Percentiles rank a stretch among this genome's conserved stretches.
Conservation (phyloP, 139 green algal genomes). For the Micractinium sp. region DNA sequence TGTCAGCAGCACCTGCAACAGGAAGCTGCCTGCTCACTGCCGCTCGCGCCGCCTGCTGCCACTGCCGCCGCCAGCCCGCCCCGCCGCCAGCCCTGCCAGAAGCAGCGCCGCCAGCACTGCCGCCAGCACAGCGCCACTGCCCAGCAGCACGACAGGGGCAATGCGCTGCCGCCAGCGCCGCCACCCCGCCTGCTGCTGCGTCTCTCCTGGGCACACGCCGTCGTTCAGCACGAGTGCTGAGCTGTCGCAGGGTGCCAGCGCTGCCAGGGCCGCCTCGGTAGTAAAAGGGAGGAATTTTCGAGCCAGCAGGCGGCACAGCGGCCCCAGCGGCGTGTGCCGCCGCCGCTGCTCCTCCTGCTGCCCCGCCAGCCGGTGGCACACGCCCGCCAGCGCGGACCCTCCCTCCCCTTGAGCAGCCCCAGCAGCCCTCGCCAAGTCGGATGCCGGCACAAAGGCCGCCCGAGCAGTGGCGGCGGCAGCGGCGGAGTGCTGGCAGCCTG, state of each 20-base stretch:
- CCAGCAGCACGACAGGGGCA: neutral
- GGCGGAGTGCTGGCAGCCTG: no score
- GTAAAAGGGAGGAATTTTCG: constrained; percentile 11
- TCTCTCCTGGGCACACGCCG: constrained; percentile 7
- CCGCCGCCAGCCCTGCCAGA: no score
- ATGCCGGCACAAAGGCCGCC: no score
- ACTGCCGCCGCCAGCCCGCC: no score
- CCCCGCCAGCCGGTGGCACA: constrained; percentile 5
- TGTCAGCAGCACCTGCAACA: no score
- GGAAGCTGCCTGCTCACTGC: no score
- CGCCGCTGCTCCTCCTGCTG: neutral
- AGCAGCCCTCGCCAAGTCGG: no score
- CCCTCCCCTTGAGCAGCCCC: no score
- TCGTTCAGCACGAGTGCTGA: constrained; percentile 11
- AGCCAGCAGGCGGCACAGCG: constrained; percentile 20
- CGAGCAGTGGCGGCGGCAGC: no score
- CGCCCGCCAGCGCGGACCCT: neutral
- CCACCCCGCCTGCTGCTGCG: neutral
- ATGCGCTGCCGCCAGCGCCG: neutral
- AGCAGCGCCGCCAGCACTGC: neutral
- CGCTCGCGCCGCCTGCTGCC: no score
- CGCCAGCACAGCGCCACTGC: neutral
- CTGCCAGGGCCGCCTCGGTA: neutral
- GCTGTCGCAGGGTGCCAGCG: constrained; percentile 32
- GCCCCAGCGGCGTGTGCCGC: constrained; percentile 3